Conservation (phyloP, 2,329 filamentous ascomycete genomes). For the Arthroderma sp. region DNA sequence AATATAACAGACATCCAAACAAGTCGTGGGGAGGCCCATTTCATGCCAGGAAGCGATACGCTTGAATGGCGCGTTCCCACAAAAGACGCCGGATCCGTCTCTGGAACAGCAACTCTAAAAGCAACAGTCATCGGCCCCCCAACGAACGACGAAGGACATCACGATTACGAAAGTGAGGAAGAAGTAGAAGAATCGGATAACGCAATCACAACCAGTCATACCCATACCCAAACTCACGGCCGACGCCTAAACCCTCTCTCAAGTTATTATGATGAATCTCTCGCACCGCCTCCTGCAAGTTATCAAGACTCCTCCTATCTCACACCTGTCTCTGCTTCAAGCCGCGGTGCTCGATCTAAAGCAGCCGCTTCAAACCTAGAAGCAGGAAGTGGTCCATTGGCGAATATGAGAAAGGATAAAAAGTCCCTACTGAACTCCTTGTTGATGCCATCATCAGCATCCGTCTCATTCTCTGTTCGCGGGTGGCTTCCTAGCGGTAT, state of each 20-base stretch:
- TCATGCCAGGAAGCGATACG: constrained; percentile 55
- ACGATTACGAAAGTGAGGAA: constrained; percentile 35
- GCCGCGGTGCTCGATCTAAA: too few species aligned
- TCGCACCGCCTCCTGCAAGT: background rate
- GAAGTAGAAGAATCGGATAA: constrained; percentile 21
- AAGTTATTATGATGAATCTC: constrained; percentile 31
- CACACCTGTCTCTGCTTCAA: too few species aligned
- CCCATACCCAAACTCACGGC: background rate
- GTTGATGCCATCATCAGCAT: constrained; percentile 66
- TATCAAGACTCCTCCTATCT: background rate
- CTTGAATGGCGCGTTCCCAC: constrained; percentile 74
- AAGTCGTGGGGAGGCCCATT: constrained; percentile 70
- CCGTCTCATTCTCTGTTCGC: constrained; percentile 51
- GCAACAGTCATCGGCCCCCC: constrained; percentile 63
- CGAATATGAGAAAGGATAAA: too few species aligned
- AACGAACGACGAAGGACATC: constrained; percentile 22
- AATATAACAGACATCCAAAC: constrained; percentile 73
- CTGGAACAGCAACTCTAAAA: constrained; percentile 58
- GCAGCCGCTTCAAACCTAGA: too few species aligned
- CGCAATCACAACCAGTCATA: background rate
- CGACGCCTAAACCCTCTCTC: constrained; percentile 25
- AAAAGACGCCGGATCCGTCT: constrained; percentile 58
- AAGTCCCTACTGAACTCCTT: constrained; percentile 28
- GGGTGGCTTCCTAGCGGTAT: constrained; percentile 54
- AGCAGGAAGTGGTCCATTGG: too few species aligned